These are phyloP conservation scores for Curvularia hawaiiensis DNA, from an alignment of 2,329 filamentous ascomycete species.

Conservation along the genomic window DNA sequence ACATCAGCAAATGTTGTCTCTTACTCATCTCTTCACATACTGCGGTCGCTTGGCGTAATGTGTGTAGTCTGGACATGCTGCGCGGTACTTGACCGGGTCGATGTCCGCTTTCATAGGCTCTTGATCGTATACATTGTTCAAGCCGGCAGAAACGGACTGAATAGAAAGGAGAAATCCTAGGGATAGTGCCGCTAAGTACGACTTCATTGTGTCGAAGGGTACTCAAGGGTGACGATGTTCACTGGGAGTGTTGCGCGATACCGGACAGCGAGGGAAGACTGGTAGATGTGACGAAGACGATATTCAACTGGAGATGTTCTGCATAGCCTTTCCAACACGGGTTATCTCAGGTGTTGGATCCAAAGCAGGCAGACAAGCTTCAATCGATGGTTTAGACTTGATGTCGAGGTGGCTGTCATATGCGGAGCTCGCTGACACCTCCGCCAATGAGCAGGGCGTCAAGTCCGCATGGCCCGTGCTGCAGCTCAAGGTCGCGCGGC, in stretches of 20 bases:
- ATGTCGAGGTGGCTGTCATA: slow-evolving; percentile 23
- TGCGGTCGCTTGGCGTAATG: slow-evolving; percentile 65
- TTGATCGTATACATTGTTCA: slow-evolving; percentile 27
- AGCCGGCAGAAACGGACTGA: slow-evolving; percentile 14
- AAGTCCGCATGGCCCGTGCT: slow-evolving; percentile 20
- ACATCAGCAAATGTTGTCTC: neutral
- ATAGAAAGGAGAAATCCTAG: slow-evolving; percentile 19
- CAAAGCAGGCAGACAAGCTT: neutral
- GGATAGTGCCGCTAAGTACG: slow-evolving; percentile 12
- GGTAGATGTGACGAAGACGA: neutral
- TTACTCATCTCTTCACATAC: slow-evolving; percentile 49
- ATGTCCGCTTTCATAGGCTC: slow-evolving; percentile 37
- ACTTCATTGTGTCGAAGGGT: slow-evolving; percentile 24
- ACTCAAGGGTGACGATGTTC: neutral
- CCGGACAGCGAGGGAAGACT: neutral
- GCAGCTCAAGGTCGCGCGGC: slow-evolving; percentile 7
- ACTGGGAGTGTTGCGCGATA: neutral
- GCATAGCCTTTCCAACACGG: neutral
- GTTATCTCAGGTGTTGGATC: neutral
- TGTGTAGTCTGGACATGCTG: slow-evolving; percentile 70
- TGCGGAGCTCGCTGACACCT: slow-evolving; percentile 11
- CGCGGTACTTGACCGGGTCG: slow-evolving; percentile 43
- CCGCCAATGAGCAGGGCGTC: slow-evolving; percentile 21
- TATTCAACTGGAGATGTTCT: neutral
- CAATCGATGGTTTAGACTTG: slow-evolving; percentile 5